phyloP scores from a whole-genome alignment of 352 stramenopile species.

The Detonula confervacea region DNA sequence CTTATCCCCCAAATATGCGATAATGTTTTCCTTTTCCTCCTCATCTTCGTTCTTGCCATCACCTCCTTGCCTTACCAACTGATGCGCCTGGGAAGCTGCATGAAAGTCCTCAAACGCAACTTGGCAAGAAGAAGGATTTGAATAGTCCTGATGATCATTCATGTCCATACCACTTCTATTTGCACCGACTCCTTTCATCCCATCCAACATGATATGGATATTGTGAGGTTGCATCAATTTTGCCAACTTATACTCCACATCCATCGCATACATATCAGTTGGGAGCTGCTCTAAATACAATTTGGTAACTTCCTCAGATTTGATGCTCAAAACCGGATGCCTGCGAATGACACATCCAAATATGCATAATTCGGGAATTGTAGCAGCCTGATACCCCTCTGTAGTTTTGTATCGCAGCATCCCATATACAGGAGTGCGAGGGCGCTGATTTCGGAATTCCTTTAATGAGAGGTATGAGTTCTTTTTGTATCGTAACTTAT shows the following conservation, averaged over 20 bases:
- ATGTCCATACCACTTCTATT: neutral
- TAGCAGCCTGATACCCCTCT: constrained; percentile 54
- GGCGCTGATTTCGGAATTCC: constrained; percentile 37
- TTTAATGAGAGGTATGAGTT: constrained; percentile 6
- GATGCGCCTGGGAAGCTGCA: constrained; percentile 58
- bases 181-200: constrained; percentile 30
- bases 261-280: constrained; percentile 40
- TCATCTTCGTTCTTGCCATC: neutral
- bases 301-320: constrained; percentile 53
- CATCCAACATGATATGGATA: constrained; percentile 66
- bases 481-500: constrained; percentile 62
- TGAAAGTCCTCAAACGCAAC: constrained; percentile 75
- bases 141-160: constrained; percentile 32
- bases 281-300: constrained; percentile 75
- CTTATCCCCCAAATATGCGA: constrained; percentile 25
- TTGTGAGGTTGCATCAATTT: constrained; percentile 58
- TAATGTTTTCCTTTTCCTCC: constrained; percentile 7
- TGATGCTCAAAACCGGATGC: constrained; percentile 72
- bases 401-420: constrained; percentile 66
- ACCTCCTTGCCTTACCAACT: constrained; percentile 45
- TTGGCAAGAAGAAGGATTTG: constrained; percentile 57
- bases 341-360: constrained; percentile 81
- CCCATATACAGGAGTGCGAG: constrained; percentile 75
- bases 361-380: constrained; percentile 57
- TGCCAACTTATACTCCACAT: constrained; percentile 71